These are phyloP conservation scores for Diaporthe sp. DNA, from an alignment of 2,329 filamentous ascomycete genomes.

Conservation along the genomic window DNA sequence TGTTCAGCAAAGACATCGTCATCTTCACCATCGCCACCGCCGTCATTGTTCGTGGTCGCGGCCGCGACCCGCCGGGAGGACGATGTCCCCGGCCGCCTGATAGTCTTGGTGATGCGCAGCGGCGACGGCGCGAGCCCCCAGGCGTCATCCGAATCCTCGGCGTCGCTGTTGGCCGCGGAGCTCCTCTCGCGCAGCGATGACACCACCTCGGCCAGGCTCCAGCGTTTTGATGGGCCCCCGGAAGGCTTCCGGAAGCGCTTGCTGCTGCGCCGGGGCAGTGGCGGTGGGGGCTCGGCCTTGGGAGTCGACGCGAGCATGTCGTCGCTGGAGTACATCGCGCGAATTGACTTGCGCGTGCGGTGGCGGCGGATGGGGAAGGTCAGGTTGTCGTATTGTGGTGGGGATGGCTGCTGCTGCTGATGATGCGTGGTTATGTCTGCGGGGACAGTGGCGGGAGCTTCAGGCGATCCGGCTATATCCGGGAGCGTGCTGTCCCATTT, in stretches of 20 bases:
- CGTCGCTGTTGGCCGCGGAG: constrained; percentile 16
- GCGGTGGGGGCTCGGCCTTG: constrained; percentile 24
- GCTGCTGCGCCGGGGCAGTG: constrained; percentile 39
- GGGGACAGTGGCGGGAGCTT: not conserved
- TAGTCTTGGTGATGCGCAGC: constrained; percentile 21
- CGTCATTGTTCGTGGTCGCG: not conserved
- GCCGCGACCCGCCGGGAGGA: not conserved
- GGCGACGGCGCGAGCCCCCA: constrained; percentile 32
- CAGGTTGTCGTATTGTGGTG: constrained; percentile 1
- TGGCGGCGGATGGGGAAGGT: constrained; percentile 8
- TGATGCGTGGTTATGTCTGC: not conserved
- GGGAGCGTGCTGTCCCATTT: constrained; percentile 25
- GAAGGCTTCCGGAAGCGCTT: constrained; percentile 22
- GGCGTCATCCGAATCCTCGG: not conserved
- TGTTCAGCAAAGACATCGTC: not conserved
- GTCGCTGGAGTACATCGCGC: constrained; percentile 38
- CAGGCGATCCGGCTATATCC: not conserved
- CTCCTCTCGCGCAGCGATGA: constrained; percentile 27
- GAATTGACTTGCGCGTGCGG: constrained; percentile 24
- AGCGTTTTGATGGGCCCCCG: constrained; percentile 20
- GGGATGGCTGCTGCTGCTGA: not conserved
- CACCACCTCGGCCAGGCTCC: constrained; percentile 38
- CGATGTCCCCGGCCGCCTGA: not conserved
- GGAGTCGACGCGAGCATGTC: constrained; percentile 31
- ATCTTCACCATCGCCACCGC: not conserved